Percentiles rank a stretch among this genome's conserved stretches.
phyloP scores from a whole-genome alignment of 768 basidiomycete species.

The Termitomyces heimii region DNA sequence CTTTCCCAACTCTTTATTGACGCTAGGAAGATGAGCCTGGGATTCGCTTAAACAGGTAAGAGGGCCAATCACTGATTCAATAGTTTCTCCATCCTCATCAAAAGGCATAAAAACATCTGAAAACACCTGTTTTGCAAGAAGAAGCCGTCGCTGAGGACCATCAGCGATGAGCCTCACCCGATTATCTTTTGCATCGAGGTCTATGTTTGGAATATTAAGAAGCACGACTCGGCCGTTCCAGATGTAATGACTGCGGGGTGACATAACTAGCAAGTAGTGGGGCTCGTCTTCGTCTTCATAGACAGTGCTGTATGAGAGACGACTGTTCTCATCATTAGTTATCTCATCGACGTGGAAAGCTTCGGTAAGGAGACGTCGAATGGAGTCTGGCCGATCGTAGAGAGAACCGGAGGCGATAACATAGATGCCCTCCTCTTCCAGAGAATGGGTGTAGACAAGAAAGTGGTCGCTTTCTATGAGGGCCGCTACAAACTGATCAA shows the following conservation, averaged over 20 bases:
- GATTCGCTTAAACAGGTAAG: constrained; percentile 61
- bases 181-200: constrained; percentile 80
- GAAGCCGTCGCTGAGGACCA: constrained; percentile 73
- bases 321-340: constrained; percentile 48
- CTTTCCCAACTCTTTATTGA: constrained; percentile 86
- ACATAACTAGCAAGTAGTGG: constrained; percentile 80
- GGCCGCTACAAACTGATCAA: constrained; percentile 74
- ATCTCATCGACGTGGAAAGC: constrained; percentile 77
- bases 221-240: constrained; percentile 91
- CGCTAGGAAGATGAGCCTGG: constrained; percentile 85
- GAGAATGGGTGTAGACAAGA: constrained; percentile 83
- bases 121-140: constrained; percentile 74
- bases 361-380: constrained; percentile 75
- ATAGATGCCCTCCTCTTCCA: constrained; percentile 90
- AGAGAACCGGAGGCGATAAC: constrained; percentile 78
- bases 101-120: constrained; percentile 52
- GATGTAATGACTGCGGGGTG: constrained; percentile 79
- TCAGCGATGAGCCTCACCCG: constrained; percentile 92
- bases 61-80: constrained; percentile 35
- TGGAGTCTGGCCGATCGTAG: constrained; percentile 67
- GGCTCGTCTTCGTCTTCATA: constrained; percentile 52
- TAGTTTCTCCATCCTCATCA: constrained; percentile 56
- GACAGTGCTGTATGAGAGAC: constrained; percentile 29
- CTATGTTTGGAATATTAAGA: constrained; percentile 65
- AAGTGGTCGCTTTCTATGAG: constrained; percentile 86